Evolutionary conservation across 345 rosid genomes (phyloP).

Genomic region (Pugionium dolabratum): DNA sequence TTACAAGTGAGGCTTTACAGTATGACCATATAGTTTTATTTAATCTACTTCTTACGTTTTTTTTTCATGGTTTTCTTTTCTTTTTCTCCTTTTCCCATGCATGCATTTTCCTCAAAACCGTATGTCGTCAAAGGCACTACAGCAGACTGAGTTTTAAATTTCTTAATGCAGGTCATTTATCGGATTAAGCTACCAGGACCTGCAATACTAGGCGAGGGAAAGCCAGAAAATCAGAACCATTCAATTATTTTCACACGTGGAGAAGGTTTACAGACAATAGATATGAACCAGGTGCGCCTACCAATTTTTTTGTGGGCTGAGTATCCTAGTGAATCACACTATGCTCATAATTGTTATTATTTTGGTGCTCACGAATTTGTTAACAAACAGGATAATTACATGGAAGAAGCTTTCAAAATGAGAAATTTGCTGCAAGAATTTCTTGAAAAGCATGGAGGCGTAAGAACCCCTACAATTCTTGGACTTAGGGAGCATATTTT

Average conservation of each 20-base stretch:
- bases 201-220: constrained; percentile 60
- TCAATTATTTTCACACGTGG: constrained; percentile 64
- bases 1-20: not conserved
- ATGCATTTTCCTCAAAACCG: constrained; percentile 7
- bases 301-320: constrained; percentile 3
- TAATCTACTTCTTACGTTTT: not conserved
- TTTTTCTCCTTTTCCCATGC: not conserved
- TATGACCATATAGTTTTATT: not conserved
- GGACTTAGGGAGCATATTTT: constrained; percentile 82
- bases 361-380: not conserved
- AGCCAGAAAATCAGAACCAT: constrained; percentile 70
- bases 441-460: constrained; percentile 64
- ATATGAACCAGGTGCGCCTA: constrained; percentile 58
- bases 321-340: not conserved
- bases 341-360: not conserved
- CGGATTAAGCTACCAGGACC: constrained; percentile 64
- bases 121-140: not conserved
- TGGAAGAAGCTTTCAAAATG: constrained; percentile 90
- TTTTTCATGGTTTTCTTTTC: not conserved
- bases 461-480: constrained; percentile 68
- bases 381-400: constrained; percentile 61
- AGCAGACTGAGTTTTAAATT: constrained; percentile 19
- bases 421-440: constrained; percentile 78
- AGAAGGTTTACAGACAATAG: constrained; percentile 63
- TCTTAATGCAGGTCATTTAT: constrained; percentile 48